phyloP scores from a whole-genome alignment of 1,284 basidiomycete species.

The Tilletia caries region DNA sequence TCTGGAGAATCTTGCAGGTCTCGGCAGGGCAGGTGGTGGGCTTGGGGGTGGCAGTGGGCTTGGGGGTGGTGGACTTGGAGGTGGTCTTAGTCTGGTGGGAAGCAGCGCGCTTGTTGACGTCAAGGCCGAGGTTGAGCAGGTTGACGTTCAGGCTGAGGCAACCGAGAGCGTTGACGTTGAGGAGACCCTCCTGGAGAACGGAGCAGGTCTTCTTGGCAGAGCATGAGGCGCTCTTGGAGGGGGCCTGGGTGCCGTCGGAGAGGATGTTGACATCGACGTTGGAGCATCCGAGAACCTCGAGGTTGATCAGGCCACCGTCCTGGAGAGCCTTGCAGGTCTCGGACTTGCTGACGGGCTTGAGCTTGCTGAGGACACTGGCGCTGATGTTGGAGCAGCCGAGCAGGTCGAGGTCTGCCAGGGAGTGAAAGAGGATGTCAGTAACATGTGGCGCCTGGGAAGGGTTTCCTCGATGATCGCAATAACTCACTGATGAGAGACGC shows the following conservation, averaged over 20 bases:
- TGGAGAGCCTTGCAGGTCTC: slow-evolving; percentile 5
- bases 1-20: slow-evolving; percentile 5
- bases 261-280: neutral
- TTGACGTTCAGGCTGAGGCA: neutral
- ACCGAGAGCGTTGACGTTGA: slow-evolving; percentile 8
- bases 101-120: slow-evolving; percentile 3
- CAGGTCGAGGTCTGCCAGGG: slow-evolving; percentile 3
- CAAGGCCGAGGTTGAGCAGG: slow-evolving; percentile 8
- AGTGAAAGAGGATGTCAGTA: no score
- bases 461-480: no score
- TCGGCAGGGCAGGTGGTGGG: neutral
- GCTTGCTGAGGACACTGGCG: slow-evolving; percentile 1
- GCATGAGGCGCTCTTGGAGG: neutral
- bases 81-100: slow-evolving; percentile 10
- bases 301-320: slow-evolving; percentile 4
- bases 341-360: slow-evolving; percentile 6
- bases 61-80: neutral
- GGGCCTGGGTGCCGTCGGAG: neutral
- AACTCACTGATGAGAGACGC: neutral
- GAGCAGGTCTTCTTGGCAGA: neutral
- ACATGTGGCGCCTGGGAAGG: no score
- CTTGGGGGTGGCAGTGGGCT: slow-evolving; percentile 12
- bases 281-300: slow-evolving; percentile 7
- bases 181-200: slow-evolving; percentile 1
- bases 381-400: neutral